phyloP scores from a whole-genome alignment of 495 filamentous ascomycete genomes.

The Halenospora varia region DNA sequence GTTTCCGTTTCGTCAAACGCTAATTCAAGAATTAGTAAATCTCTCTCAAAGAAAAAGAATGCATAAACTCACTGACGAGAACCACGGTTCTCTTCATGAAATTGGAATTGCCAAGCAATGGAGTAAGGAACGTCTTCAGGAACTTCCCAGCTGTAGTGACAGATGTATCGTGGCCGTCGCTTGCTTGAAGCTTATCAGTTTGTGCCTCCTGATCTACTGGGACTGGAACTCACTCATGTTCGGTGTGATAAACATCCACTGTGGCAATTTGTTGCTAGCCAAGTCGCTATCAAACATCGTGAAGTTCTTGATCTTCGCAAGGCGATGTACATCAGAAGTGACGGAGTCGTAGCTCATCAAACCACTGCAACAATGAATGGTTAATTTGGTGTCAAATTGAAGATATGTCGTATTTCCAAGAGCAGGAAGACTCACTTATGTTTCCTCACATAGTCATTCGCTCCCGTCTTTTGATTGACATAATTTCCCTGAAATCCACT shows the following conservation, averaged over 20 bases:
- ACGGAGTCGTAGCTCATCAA: slow-evolving; percentile 60
- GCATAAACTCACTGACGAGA: slow-evolving; percentile 40
- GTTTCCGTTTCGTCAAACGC: slow-evolving; percentile 60
- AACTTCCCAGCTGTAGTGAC: slow-evolving; percentile 59
- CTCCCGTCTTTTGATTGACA: slow-evolving; percentile 40
- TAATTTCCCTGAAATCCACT: slow-evolving; percentile 61
- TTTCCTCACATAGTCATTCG: slow-evolving; percentile 7
- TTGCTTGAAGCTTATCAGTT: too few relatives aligned
- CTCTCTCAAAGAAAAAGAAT: background rate
- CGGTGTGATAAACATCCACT: slow-evolving; percentile 72
- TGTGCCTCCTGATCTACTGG: too few relatives aligned
- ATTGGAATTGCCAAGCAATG: slow-evolving; percentile 57
- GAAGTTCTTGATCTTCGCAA: slow-evolving; percentile 65
- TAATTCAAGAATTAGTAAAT: slow-evolving; percentile 10
- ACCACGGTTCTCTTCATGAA: slow-evolving; percentile 68
- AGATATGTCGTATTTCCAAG: too few relatives aligned
- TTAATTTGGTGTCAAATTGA: too few relatives aligned
- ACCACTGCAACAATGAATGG: too few relatives aligned
- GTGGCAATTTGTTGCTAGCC: slow-evolving; percentile 51
- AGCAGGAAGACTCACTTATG: slow-evolving; percentile 7
- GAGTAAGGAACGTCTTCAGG: slow-evolving; percentile 53
- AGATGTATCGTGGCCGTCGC: slow-evolving; percentile 62
- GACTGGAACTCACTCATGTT: slow-evolving; percentile 66
- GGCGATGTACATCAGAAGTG: slow-evolving; percentile 47
- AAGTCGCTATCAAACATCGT: slow-evolving; percentile 58